Conservation (phyloP, 768 basidiomycete species). For the Suillus ampliporus region DNA sequence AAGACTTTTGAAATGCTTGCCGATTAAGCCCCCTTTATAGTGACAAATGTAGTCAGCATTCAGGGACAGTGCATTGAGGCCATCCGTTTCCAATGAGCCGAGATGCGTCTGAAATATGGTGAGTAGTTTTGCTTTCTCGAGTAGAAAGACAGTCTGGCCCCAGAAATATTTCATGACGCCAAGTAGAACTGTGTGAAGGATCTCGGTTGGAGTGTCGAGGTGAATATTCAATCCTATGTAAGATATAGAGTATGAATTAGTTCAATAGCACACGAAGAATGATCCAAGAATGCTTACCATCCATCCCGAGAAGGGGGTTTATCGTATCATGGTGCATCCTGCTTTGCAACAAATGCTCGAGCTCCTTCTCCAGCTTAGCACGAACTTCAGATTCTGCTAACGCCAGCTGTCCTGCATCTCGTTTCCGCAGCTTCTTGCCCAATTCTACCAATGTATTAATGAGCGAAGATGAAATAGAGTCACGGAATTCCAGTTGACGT, state of each 20-base stretch:
- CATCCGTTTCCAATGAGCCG: slow-evolving; percentile 23
- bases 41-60: slow-evolving; percentile 36
- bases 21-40: slow-evolving; percentile 36
- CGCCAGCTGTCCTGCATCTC: background rate
- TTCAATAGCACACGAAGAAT: slow-evolving; percentile 1
- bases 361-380: slow-evolving; percentile 3
- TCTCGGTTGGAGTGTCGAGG: slow-evolving; percentile 36
- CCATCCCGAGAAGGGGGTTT: slow-evolving; percentile 13
- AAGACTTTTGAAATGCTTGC: slow-evolving; percentile 29
- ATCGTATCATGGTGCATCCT: background rate
- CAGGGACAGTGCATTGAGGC: slow-evolving; percentile 30
- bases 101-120: slow-evolving; percentile 26
- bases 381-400: slow-evolving; percentile 7
- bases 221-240: slow-evolving; percentile 40
- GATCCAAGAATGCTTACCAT: slow-evolving; percentile 15
- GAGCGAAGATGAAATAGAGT: background rate
- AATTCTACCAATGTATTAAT: slow-evolving; percentile 9
- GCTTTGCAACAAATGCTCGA: slow-evolving; percentile 3
- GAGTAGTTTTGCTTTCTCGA: slow-evolving; percentile 27
- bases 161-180: slow-evolving; percentile 40
- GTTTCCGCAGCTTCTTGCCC: slow-evolving; percentile 10
- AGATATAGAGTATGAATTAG: background rate
- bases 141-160: slow-evolving; percentile 17
- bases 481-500: slow-evolving; percentile 5
- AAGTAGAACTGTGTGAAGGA: slow-evolving; percentile 36